A percentile compares a stretch with the other conserved stretches of the same genome.
Evolutionary conservation across 2,329 filamentous ascomycete genomes (phyloP).

Genomic region (Didymella sp.): DNA sequence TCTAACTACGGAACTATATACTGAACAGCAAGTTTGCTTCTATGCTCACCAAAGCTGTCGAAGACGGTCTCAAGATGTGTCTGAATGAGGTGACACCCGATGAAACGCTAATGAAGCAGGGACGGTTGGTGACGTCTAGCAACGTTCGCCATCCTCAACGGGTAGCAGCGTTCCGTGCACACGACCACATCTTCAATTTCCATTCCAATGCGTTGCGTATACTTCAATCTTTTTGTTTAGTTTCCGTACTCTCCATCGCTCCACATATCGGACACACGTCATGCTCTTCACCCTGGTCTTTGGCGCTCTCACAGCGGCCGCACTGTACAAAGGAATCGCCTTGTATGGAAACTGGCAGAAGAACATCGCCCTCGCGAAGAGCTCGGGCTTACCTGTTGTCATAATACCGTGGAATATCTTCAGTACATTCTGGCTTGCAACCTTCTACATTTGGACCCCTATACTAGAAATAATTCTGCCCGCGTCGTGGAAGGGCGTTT

Average conservation of each 20-base stretch:
- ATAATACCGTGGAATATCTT: constrained; percentile 55
- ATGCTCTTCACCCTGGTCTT: constrained; percentile 31
- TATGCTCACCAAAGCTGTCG: background rate
- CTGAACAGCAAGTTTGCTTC: constrained; percentile 1
- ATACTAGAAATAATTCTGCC: constrained; percentile 63
- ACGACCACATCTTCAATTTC: constrained; percentile 15
- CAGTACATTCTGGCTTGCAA: constrained; percentile 63
- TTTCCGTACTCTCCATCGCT: constrained; percentile 1
- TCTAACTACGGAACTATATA: background rate
- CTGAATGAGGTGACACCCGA: constrained; percentile 13
- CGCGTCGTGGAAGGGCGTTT: constrained; percentile 61
- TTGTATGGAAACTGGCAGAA: constrained; percentile 48
- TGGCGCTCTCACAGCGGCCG: constrained; percentile 37
- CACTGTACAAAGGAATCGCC: constrained; percentile 41
- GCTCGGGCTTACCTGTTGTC: constrained; percentile 56
- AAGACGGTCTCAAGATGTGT: constrained; percentile 1
- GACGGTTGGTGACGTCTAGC: constrained; percentile 32
- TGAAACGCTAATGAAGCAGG: constrained; percentile 44
- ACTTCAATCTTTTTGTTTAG: constrained; percentile 6
- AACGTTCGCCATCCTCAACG: constrained; percentile 16
- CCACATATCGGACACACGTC: constrained; percentile 5
- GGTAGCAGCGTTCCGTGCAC: constrained; percentile 17
- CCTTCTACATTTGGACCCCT: constrained; percentile 62
- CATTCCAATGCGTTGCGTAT: constrained; percentile 8
- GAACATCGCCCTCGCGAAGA: constrained; percentile 55